Conservation (phyloP, 805 yeast species). For the Pichia scutulata region DNA sequence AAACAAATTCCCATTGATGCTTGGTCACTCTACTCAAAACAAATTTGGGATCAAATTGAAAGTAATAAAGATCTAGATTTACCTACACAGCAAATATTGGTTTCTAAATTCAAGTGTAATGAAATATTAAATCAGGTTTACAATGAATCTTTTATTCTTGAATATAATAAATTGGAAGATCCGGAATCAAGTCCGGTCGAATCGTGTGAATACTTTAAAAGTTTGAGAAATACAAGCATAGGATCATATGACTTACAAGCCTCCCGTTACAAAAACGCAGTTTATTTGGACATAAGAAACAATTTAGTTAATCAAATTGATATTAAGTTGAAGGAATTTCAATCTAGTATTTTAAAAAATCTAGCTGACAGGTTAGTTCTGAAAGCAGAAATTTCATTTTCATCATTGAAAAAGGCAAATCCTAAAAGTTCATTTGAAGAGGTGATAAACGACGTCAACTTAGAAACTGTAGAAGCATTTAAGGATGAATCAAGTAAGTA, state of each 20-base stretch:
- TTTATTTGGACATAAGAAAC: slow-evolving; percentile 56
- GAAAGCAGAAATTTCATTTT: slow-evolving; percentile 23
- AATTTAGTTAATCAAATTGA: slow-evolving; percentile 44
- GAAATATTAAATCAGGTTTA: slow-evolving; percentile 62
- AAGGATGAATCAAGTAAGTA: slow-evolving; percentile 21
- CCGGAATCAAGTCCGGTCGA: slow-evolving; percentile 14
- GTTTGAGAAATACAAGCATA: slow-evolving; percentile 40
- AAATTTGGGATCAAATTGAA: slow-evolving; percentile 93
- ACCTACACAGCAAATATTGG: slow-evolving; percentile 93
- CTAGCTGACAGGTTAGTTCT: slow-evolving; percentile 30
- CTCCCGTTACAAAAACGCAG: slow-evolving; percentile 59
- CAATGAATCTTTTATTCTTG: slow-evolving; percentile 19
- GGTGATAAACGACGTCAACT: slow-evolving; percentile 18
- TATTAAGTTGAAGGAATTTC: slow-evolving; percentile 35
- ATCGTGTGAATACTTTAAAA: slow-evolving; percentile 37
- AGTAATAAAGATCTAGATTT: slow-evolving; percentile 87
- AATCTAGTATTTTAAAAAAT: slow-evolving; percentile 33
- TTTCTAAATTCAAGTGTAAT: slow-evolving; percentile 90
- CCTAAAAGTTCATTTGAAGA: slow-evolving; percentile 21
- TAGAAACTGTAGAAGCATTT: slow-evolving; percentile 22
- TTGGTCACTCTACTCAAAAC: slow-evolving; percentile 86
- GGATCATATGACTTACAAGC: slow-evolving; percentile 62
- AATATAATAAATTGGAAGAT: slow-evolving; percentile 22
- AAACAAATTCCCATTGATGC: slow-evolving; percentile 90
- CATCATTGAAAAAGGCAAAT: slow-evolving; percentile 10